Evolutionary conservation across 257 asterid genomes (phyloP).

Genomic region (Solanum virginianum): DNA sequence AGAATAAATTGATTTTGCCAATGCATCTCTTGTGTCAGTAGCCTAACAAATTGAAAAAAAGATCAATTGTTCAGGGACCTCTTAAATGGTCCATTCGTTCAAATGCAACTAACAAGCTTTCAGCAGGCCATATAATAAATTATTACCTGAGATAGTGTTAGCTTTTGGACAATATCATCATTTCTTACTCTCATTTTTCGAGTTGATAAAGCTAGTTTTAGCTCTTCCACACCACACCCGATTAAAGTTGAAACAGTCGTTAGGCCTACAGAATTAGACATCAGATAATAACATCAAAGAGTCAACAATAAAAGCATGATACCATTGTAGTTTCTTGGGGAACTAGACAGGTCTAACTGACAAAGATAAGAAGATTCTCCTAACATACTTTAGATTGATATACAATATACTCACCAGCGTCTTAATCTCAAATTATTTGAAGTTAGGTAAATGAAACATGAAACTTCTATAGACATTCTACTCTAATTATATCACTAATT

Average conservation of each 20-base stretch:
- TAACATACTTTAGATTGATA: background rate
- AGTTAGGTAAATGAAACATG: background rate
- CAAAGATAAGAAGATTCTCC: background rate
- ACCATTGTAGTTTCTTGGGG: background rate
- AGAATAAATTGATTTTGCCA: conserved; percentile 90
- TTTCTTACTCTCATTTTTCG: conserved; percentile 86
- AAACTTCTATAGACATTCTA: background rate
- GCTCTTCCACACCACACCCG: conserved; percentile 60
- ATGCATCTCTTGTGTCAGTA: conserved; percentile 79
- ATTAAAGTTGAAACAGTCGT: conserved; percentile 55
- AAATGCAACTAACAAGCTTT: background rate
- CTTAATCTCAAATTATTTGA: background rate
- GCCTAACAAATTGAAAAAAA: conserved; percentile 48
- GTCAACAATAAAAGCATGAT: background rate
- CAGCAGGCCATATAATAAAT: background rate
- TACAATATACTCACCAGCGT: background rate
- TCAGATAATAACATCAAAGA: background rate
- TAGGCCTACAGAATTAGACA: conserved; percentile 47
- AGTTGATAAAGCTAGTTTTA: conserved; percentile 81
- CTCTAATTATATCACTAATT: background rate
- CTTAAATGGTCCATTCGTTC: background rate
- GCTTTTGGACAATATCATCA: conserved; percentile 71
- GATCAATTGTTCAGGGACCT: background rate
- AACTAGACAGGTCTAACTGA: background rate
- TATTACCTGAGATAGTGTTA: conserved; percentile 72